Conservation (phyloP, 2,329 filamentous ascomycete species). For the Akanthomyces dipterigenus region DNA sequence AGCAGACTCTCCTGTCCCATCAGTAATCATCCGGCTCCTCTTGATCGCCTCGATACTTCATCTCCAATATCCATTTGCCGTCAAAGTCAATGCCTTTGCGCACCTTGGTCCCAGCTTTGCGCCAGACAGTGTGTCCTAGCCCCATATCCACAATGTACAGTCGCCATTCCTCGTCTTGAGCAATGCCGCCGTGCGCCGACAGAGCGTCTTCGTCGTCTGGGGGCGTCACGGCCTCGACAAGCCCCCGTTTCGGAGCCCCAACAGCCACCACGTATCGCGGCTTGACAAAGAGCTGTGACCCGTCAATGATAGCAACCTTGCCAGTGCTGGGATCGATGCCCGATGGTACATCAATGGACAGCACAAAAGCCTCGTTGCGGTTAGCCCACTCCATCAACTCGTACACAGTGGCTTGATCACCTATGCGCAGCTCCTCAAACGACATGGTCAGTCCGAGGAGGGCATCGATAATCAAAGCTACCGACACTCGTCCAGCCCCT, state of each 20-base stretch:
- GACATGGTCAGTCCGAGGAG: slow-evolving; percentile 79
- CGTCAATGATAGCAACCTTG: slow-evolving; percentile 60
- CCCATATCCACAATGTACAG: slow-evolving; percentile 84
- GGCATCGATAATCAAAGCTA: slow-evolving; percentile 82
- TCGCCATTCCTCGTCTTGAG: slow-evolving; percentile 60
- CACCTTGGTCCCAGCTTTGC: slow-evolving; percentile 72
- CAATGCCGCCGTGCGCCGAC: slow-evolving; percentile 22
- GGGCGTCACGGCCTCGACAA: slow-evolving; percentile 68
- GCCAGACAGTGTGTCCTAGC: slow-evolving; percentile 74
- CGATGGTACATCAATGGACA: slow-evolving; percentile 87
- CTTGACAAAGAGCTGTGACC: slow-evolving; percentile 70
- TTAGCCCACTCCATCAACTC: slow-evolving; percentile 94
- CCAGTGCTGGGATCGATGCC: slow-evolving; percentile 78
- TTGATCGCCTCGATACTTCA: slow-evolving; percentile 43
- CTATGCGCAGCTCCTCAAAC: slow-evolving; percentile 79
- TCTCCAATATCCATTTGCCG: slow-evolving; percentile 73
- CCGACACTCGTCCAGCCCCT: slow-evolving; percentile 47
- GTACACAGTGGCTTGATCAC: slow-evolving; percentile 77
- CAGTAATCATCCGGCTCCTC: slow-evolving; percentile 21
- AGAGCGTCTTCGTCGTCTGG: slow-evolving; percentile 33
- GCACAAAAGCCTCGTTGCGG: slow-evolving; percentile 70
- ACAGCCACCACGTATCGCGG: slow-evolving; percentile 79
- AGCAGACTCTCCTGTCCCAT: background rate
- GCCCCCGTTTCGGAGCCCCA: slow-evolving; percentile 77
- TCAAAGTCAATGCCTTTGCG: slow-evolving; percentile 85